Base-by-base conservation (phyloP, 257 asterid genomes). In the Primulina tabacum region DNA sequence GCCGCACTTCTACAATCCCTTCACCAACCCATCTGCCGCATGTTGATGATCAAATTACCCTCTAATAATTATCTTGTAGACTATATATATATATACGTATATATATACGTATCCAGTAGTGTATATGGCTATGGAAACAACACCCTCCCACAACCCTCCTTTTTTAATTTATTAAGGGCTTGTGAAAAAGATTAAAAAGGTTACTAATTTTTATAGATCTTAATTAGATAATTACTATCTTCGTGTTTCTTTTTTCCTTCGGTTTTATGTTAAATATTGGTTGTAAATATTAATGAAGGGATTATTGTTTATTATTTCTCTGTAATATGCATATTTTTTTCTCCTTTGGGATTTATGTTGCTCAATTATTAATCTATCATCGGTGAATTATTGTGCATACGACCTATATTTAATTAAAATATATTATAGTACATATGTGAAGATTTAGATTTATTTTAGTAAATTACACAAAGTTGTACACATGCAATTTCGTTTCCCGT, bases 1-100 rank as follows among this genome's bases (percentile, higher is more conserved):
- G 82, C 77, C 95, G 35, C 87, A 77, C 76, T 78, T 86, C 67
- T 88, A 81, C 47, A 76, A 81, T 16, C 91, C 90, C 76, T 87
- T 76, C 78, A 61, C 87, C 65, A 82, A 85, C 67, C 82, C 82
- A 4, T 81, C 95, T 0, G 90, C 91, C 1, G 91, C 92, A 81
- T 86, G 94, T 73, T 86, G 70, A 32, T 86, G 70, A 32, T 32
- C 34, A 34, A 58, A 50, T 59, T 38, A 64, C 64, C 50, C 20
- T 30, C 64, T 4, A 20, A 30, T 16, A 47, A 37, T 47, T 21
- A 8, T 50, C 47, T 34, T 4, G 26, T 50, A 47, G 4, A 66
- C 59, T 29, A 3, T 10, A 20, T 16, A n/a, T 5, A 24, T 24
- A 24, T 24, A 43, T 2, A 14, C 7, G 17, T 62, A 17, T 2